Conservation (phyloP, 2,329 filamentous ascomycete species). For the Phyllosticta capitalensis region DNA sequence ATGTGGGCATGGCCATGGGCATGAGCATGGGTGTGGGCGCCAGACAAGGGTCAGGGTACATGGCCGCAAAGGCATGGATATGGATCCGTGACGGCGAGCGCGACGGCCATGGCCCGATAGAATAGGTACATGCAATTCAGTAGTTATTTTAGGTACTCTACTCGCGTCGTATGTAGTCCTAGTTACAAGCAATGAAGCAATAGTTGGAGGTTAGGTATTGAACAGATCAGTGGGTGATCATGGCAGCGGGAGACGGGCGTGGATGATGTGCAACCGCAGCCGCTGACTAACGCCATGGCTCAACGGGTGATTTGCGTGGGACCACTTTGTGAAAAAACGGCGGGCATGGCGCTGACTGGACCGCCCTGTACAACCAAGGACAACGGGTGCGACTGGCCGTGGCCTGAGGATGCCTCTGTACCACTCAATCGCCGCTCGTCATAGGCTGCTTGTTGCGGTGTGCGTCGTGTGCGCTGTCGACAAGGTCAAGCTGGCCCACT, state of each 20-base stretch:
- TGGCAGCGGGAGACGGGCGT: conserved; percentile 10
- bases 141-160: too few relatives aligned
- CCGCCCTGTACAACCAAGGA: background rate
- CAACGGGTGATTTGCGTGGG: conserved; percentile 11
- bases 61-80: background rate
- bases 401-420: background rate
- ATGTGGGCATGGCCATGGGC: background rate
- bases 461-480: conserved; percentile 12
- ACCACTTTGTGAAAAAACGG: conserved; percentile 5
- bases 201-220: background rate
- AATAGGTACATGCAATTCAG: too few relatives aligned
- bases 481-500: background rate
- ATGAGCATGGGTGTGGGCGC: background rate
- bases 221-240: conserved; percentile 1
- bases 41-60: background rate
- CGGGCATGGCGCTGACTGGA: background rate
- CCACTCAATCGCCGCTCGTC: background rate
- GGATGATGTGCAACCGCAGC: conserved; percentile 10
- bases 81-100: background rate
- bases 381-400: background rate
- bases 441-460: conserved; percentile 10
- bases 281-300: conserved; percentile 8
- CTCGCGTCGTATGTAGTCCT: too few relatives aligned
- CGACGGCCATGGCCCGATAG: too few relatives aligned
- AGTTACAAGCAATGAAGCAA: too few relatives aligned